Conservation (phyloP, 805 yeast species). For the Candida xyloterini region DNA sequence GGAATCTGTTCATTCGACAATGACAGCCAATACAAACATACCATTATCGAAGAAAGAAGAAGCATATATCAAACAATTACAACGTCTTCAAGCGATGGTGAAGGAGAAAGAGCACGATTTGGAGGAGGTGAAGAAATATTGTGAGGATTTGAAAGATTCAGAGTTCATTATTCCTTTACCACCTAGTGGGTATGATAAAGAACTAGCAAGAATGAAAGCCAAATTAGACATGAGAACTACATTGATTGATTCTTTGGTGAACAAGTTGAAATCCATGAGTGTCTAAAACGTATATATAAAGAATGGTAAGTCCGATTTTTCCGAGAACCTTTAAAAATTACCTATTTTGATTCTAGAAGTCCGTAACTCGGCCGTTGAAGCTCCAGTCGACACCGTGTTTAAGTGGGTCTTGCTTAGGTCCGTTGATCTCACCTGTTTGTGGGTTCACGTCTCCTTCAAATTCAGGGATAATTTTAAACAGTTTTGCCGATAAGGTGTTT, state of each 20-base stretch:
- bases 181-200: slow-evolving; percentile 8
- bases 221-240: slow-evolving; percentile 17
- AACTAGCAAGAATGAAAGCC: slow-evolving; percentile 15
- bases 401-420: slow-evolving; percentile 96
- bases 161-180: slow-evolving; percentile 15
- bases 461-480: slow-evolving; percentile 80
- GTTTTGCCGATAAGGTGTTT: slow-evolving; percentile 65
- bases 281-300: not conserved
- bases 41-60: slow-evolving; percentile 28
- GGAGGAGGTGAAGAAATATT: slow-evolving; percentile 9
- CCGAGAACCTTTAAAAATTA: slow-evolving; percentile 9
- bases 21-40: slow-evolving; percentile 9
- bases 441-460: slow-evolving; percentile 95
- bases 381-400: slow-evolving; percentile 85
- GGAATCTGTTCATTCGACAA: slow-evolving; percentile 10
- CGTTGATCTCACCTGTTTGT: slow-evolving; percentile 90
- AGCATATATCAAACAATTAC: slow-evolving; percentile 24
- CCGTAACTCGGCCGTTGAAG: slow-evolving; percentile 94
- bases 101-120: slow-evolving; percentile 20
- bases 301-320: slow-evolving; percentile 9
- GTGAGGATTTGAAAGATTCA: slow-evolving; percentile 17
- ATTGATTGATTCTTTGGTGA: slow-evolving; percentile 7
- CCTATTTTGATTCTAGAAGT: slow-evolving; percentile 48
- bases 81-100: slow-evolving; percentile 16
- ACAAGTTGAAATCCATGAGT: slow-evolving; percentile 5